Percentiles rank a stretch among this genome's conserved stretches.
These are phyloP conservation scores for Draba incana DNA, from an alignment of 345 rosid species.

Conservation along the genomic window DNA sequence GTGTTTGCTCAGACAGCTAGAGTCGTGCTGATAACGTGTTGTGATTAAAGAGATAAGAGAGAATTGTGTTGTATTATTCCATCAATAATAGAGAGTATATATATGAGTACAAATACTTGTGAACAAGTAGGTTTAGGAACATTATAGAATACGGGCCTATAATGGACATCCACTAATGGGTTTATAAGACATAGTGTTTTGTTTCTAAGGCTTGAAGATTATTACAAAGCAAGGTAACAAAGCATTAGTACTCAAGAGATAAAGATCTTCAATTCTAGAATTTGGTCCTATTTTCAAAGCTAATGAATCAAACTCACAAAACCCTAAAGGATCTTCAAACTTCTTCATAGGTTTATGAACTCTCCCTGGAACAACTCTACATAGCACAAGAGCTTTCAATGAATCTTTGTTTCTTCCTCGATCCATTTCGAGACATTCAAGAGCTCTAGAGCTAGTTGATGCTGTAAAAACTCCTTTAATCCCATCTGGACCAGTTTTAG, in stretches of 20 bases:
- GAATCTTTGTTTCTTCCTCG: conserved; percentile 10
- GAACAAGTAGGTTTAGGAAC: too few species aligned
- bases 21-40: too few species aligned
- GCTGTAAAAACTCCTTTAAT: conserved; percentile 54
- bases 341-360: conserved; percentile 54
- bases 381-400: conserved; percentile 52
- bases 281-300: conserved; percentile 53
- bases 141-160: too few species aligned
- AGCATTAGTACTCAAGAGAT: conserved; percentile 56
- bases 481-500: conserved; percentile 36
- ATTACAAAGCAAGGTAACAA: conserved; percentile 80
- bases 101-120: too few species aligned
- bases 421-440: conserved; percentile 43
- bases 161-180: too few species aligned
- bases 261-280: conserved; percentile 58
- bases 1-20: too few species aligned
- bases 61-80: too few species aligned
- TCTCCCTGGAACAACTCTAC: conserved; percentile 80
- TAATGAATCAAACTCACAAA: conserved; percentile 66
- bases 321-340: conserved; percentile 43
- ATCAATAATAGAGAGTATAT: too few species aligned
- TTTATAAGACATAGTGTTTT: too few species aligned
- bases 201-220: conserved; percentile 48
- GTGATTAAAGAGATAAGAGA: too few species aligned
- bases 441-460: conserved; percentile 55